Conservation (phyloP, 1,139 yeast species). For the Pneumocystis wakefieldiae region DNA sequence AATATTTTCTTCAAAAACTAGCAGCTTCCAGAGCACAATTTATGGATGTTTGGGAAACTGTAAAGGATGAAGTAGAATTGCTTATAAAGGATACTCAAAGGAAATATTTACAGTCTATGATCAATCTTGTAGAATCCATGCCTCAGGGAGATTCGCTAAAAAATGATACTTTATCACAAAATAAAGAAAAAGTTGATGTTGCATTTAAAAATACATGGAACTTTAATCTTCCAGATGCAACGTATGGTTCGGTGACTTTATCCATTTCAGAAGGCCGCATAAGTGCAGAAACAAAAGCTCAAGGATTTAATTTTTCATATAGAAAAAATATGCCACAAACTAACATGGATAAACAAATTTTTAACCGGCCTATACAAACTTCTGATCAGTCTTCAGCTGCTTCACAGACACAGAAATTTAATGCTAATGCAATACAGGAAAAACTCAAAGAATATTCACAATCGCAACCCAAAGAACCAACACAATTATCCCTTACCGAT, state of each 20-base stretch:
- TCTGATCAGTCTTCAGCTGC: not conserved
- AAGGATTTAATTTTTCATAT: constrained; percentile 39
- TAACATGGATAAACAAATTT: constrained; percentile 7
- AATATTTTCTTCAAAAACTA: constrained; percentile 46
- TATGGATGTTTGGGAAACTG: constrained; percentile 49
- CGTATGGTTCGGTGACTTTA: constrained; percentile 32
- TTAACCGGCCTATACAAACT: not conserved
- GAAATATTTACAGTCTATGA: constrained; percentile 36
- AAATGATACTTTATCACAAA: constrained; percentile 21
- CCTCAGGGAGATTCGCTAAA: constrained; percentile 25
- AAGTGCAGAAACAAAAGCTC: constrained; percentile 30
- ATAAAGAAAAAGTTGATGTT: constrained; percentile 25
- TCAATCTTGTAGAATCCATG: constrained; percentile 49
- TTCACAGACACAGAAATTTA: not conserved
- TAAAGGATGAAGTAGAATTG: constrained; percentile 37
- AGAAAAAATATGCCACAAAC: constrained; percentile 16
- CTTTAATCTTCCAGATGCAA: constrained; percentile 53
- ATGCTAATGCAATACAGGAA: not conserved
- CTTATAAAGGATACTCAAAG: constrained; percentile 26
- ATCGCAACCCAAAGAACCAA: not conserved
- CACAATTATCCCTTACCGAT: not conserved
- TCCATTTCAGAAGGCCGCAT: constrained; percentile 31
- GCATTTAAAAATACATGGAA: constrained; percentile 68
- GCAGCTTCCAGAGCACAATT: constrained; percentile 48
- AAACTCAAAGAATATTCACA: not conserved